Percentiles rank a stretch among this genome's conserved stretches.
Conservation (phyloP, 2,329 filamentous ascomycete genomes). For the Myrmaecium sp. region DNA sequence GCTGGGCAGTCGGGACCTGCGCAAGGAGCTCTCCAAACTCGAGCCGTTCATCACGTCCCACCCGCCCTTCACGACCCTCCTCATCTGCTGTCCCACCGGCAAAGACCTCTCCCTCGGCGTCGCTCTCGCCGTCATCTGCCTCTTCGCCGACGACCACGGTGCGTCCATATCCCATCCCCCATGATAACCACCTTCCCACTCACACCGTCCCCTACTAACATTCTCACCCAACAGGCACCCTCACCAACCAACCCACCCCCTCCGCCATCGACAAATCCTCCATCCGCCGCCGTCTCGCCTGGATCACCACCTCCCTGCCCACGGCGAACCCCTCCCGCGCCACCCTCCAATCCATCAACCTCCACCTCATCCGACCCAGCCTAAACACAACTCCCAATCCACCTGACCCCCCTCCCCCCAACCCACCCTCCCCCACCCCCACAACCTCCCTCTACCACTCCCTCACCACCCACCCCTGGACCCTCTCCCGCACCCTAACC, state of each 20-base stretch:
- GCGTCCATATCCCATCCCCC: slow-evolving; percentile 5
- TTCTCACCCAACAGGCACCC: slow-evolving; percentile 1
- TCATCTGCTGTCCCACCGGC: slow-evolving; percentile 60
- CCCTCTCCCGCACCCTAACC: slow-evolving; percentile 38
- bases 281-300: slow-evolving; percentile 63
- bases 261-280: slow-evolving; percentile 48
- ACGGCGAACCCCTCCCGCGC: slow-evolving; percentile 69
- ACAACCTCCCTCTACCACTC: slow-evolving; percentile 1
- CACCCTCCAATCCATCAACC: slow-evolving; percentile 83
- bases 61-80: slow-evolving; percentile 10
- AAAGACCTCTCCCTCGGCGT: slow-evolving; percentile 67
- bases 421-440: neutral
- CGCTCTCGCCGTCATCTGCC: slow-evolving; percentile 59
- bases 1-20: slow-evolving; percentile 66
- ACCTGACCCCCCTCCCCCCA: neutral
- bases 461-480: slow-evolving; percentile 39
- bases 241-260: neutral
- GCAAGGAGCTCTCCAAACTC: slow-evolving; percentile 42
- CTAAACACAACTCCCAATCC: neutral
- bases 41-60: slow-evolving; percentile 10
- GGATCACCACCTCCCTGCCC: slow-evolving; percentile 63
- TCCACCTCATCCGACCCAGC: slow-evolving; percentile 48
- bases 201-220: neutral
- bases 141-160: slow-evolving; percentile 51
- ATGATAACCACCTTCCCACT: neutral